Evolutionary conservation across 192 early-diverging fungal genomes (phyloP).

Genomic region (Cetraspora pellucida): DNA sequence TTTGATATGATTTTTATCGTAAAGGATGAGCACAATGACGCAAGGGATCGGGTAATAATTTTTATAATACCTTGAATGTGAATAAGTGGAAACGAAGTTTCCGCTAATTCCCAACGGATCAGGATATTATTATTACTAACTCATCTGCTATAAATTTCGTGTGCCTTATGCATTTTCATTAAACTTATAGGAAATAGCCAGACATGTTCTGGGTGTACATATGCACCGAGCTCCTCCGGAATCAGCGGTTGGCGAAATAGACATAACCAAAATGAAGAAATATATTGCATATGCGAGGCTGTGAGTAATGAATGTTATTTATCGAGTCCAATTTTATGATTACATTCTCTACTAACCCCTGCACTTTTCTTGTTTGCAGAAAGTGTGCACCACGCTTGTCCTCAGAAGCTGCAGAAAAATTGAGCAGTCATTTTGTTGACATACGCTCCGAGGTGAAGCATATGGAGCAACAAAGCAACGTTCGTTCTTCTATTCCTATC

Average conservation of each 20-base stretch:
- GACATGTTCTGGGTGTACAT: constrained; percentile 93
- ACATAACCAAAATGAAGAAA: constrained; percentile 92
- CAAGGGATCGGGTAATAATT: constrained; percentile 72
- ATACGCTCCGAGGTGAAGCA: constrained; percentile 84
- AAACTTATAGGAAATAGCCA: constrained; percentile 79
- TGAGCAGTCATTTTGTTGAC: constrained; percentile 91
- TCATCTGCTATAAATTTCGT: neutral
- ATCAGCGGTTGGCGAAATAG: constrained; percentile 79
- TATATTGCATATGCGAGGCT: constrained; percentile 95
- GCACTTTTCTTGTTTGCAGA: constrained; percentile 37
- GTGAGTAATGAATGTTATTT: constrained; percentile 41
- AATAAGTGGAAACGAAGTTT: no score
- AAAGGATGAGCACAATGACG: constrained; percentile 95
- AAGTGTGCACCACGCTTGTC: constrained; percentile 95
- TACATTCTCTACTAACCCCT: no score
- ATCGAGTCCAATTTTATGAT: no score
- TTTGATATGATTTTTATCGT: constrained; percentile 99
- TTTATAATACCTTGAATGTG: neutral
- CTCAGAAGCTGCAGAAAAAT: constrained; percentile 85
- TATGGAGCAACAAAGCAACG: constrained; percentile 71
- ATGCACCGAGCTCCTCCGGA: constrained; percentile 74
- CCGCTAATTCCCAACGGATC: no score
- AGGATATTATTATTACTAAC: no score
- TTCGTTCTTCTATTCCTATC: constrained; percentile 90
- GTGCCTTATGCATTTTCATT: neutral